These are phyloP conservation scores for Rhodofomes roseus DNA, from an alignment of 1,284 basidiomycete genomes.

Conservation along the genomic window DNA sequence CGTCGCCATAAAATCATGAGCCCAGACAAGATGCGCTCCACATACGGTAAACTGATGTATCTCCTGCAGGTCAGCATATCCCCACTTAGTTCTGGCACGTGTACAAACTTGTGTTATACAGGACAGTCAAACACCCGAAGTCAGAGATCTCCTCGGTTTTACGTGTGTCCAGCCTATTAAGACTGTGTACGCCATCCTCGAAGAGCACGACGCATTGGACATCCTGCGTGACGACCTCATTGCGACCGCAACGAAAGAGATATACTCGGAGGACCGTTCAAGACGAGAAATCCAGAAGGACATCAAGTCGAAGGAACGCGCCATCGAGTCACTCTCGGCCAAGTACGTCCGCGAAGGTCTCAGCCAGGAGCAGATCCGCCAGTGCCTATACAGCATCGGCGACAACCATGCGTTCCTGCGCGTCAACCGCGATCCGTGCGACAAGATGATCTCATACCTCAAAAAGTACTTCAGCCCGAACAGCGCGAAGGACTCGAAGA, in stretches of 20 bases:
- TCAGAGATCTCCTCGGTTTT: constrained; percentile 72
- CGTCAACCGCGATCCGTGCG: constrained; percentile 79
- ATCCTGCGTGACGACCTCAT: constrained; percentile 73
- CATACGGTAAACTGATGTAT: constrained; percentile 81
- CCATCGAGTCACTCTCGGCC: constrained; percentile 65
- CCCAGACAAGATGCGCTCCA: constrained; percentile 82
- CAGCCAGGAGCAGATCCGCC: constrained; percentile 59
- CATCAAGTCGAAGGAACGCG: constrained; percentile 76
- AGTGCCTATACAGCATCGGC: constrained; percentile 80
- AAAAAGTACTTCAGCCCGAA: constrained; percentile 74
- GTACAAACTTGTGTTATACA: constrained; percentile 24
- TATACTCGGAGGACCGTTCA: constrained; percentile 65
- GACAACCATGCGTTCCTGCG: constrained; percentile 83
- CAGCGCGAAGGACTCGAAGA: constrained; percentile 55
- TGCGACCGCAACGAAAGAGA: constrained; percentile 71
- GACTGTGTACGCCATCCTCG: constrained; percentile 64
- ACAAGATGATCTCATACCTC: constrained; percentile 71
- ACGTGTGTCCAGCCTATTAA: constrained; percentile 71
- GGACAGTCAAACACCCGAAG: constrained; percentile 77
- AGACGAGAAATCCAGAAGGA: constrained; percentile 74
- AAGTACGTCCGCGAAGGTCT: constrained; percentile 58
- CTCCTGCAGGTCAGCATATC: constrained; percentile 57
- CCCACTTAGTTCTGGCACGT: not conserved
- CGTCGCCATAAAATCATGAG: constrained; percentile 84
- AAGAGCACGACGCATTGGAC: constrained; percentile 56